phyloP scores from a whole-genome alignment of 1,139 yeast species.

The Kodamaea fungicola region DNA sequence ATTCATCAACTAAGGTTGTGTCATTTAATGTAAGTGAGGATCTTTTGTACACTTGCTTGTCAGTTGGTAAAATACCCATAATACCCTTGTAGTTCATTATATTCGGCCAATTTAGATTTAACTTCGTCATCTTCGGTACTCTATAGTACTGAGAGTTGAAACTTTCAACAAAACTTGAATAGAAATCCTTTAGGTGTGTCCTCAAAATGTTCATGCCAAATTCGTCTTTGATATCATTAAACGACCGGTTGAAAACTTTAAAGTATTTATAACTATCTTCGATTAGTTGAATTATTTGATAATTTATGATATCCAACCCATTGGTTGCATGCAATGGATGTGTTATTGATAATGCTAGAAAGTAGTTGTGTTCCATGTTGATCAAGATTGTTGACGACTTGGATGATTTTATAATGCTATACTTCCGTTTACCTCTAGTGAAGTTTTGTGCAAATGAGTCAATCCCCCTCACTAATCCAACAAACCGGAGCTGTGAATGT shows the following conservation, averaged over 20 bases:
- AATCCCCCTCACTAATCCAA: conserved; percentile 40
- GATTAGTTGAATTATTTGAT: conserved; percentile 27
- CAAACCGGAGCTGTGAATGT: conserved; percentile 27
- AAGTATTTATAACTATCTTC: conserved; percentile 24
- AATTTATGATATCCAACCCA: conserved; percentile 21
- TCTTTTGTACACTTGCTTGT: conserved; percentile 20
- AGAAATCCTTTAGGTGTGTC: conserved; percentile 21
- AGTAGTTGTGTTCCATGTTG: conserved; percentile 25
- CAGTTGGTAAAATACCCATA: conserved; percentile 26
- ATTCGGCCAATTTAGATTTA: conserved; percentile 31
- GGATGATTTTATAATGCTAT: conserved; percentile 24
- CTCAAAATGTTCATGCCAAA: conserved; percentile 17
- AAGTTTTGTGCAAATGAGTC: conserved; percentile 21
- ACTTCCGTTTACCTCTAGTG: conserved; percentile 7
- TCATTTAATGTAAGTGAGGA: conserved; percentile 26
- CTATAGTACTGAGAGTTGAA: conserved; percentile 26
- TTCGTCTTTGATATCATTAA: conserved; percentile 14
- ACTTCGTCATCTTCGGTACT: conserved; percentile 21
- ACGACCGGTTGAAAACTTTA: conserved; percentile 26
- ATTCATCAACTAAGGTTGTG: conserved; percentile 16
- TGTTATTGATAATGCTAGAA: conserved; percentile 26
- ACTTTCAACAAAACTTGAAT: conserved; percentile 27
- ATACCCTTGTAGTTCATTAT: conserved; percentile 35
- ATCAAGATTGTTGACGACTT: conserved; percentile 26
- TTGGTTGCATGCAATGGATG: conserved; percentile 11